Evolutionary conservation across 305 asterid species (phyloP).

Genomic region (Solanum hybrid): DNA sequence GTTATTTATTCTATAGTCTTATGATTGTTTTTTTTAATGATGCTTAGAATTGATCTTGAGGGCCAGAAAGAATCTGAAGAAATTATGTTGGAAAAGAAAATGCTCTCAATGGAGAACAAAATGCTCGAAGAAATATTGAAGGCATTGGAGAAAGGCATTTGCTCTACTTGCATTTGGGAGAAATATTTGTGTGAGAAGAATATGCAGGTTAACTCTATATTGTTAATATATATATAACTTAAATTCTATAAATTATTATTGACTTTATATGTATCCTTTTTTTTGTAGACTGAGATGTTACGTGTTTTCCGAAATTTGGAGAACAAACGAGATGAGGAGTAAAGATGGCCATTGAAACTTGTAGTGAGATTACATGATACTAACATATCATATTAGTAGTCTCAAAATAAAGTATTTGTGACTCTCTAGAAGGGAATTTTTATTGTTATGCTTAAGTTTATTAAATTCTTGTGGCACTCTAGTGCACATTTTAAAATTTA

Average conservation of each 20-base stretch:
- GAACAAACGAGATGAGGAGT: background rate
- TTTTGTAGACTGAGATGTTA: background rate
- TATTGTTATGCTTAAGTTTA: background rate
- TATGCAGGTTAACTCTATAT: background rate
- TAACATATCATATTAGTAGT: background rate
- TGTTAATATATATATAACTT: background rate
- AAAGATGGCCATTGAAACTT: background rate
- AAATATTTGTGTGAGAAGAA: background rate
- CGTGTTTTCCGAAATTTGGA: background rate
- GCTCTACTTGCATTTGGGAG: background rate
- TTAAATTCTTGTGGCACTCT: background rate
- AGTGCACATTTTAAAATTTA: background rate
- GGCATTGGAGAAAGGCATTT: background rate
- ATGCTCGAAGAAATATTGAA: background rate
- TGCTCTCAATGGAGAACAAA: background rate
- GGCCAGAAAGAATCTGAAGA: background rate
- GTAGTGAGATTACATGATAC: background rate
- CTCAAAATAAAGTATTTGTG: background rate
- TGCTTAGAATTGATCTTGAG: background rate
- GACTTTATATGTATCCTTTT: background rate
- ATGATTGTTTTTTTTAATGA: no score
- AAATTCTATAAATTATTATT: background rate
- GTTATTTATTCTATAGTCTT: background rate
- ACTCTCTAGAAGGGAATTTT: background rate
- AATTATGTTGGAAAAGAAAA: background rate